These are phyloP conservation scores for Stenocarpella maydis DNA, from an alignment of 2,329 filamentous ascomycete species.

Conservation along the genomic window DNA sequence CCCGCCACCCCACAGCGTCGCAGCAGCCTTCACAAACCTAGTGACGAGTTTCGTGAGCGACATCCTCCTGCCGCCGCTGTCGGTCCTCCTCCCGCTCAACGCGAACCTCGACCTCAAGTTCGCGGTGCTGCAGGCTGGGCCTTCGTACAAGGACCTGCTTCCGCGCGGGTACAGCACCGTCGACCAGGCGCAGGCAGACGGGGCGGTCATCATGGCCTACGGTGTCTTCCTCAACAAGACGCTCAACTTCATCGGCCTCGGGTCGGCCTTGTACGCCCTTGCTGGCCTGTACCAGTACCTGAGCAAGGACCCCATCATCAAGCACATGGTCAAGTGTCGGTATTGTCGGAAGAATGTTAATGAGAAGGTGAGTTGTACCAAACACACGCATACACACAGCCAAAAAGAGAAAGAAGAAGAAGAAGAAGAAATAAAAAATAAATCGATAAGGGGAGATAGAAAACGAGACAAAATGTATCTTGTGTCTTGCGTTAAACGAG, in stretches of 20 bases:
- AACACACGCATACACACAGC: too few relatives aligned
- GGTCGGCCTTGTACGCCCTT: slow-evolving; percentile 70
- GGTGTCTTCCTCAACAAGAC: slow-evolving; percentile 70
- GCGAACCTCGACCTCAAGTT: slow-evolving; percentile 80
- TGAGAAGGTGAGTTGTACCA: slow-evolving; percentile 64
- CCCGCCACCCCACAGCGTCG: slow-evolving; percentile 59
- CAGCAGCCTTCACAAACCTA: slow-evolving; percentile 74
- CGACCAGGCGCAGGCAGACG: slow-evolving; percentile 72
- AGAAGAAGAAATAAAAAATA: too few relatives aligned
- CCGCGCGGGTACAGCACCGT: slow-evolving; percentile 73
- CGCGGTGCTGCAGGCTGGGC: slow-evolving; percentile 67
- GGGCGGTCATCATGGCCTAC: slow-evolving; percentile 72
- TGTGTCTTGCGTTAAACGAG: too few relatives aligned
- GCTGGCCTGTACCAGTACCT: slow-evolving; percentile 69
- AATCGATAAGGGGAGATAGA: too few relatives aligned
- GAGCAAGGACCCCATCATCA: slow-evolving; percentile 73
- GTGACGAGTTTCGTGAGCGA: slow-evolving; percentile 77
- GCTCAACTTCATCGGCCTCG: slow-evolving; percentile 72
- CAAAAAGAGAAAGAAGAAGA: too few relatives aligned
- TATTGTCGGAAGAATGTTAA: slow-evolving; percentile 72
- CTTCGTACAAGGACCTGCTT: slow-evolving; percentile 54
- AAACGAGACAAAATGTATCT: too few relatives aligned
- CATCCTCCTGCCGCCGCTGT: slow-evolving; percentile 74
- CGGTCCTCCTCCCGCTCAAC: slow-evolving; percentile 72
- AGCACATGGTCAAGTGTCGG: slow-evolving; percentile 72